phyloP scores from a whole-genome alignment of 2,329 filamentous ascomycete genomes.

The Beauveria caledonica region DNA sequence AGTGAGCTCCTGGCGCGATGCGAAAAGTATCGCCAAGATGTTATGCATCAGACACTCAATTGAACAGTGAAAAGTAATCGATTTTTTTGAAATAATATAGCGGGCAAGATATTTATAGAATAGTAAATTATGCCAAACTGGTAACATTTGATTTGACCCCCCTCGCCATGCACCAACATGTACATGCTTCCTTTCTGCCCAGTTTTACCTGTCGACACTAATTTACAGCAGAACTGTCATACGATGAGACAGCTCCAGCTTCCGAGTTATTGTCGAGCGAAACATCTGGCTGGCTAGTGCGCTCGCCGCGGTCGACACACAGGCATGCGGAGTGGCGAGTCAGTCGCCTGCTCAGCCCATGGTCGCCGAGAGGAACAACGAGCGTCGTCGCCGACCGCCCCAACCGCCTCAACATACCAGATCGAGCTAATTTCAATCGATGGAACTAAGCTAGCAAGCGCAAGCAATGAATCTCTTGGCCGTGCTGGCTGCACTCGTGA shows the following conservation, averaged over 20 bases:
- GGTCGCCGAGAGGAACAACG: not conserved
- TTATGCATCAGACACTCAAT: conserved; percentile 7
- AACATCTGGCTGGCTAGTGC: too few relatives aligned
- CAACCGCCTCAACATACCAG: not conserved
- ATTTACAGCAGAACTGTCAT: not conserved
- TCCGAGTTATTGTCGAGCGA: not conserved
- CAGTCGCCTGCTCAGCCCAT: not conserved
- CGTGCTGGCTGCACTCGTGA: not conserved
- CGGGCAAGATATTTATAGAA: not conserved
- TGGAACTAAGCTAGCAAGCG: not conserved
- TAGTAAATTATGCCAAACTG: not conserved
- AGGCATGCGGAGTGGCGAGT: not conserved
- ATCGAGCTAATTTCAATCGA: not conserved
- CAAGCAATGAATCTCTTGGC: not conserved
- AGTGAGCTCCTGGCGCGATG: conserved; percentile 1
- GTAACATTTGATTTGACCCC: not conserved
- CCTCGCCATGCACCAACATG: not conserved
- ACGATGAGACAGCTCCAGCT: not conserved
- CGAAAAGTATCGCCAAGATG: conserved; percentile 1
- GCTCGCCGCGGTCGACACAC: not conserved
- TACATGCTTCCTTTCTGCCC: not conserved
- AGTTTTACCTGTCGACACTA: not conserved
- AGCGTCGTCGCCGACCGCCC: not conserved
- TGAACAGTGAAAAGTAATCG: not conserved
- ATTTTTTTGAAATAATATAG: not conserved